Percentiles rank a stretch among this genome's conserved stretches.
Evolutionary conservation across 1,139 yeast genomes (phyloP).

Genomic region (Pneumocystis murina): DNA sequence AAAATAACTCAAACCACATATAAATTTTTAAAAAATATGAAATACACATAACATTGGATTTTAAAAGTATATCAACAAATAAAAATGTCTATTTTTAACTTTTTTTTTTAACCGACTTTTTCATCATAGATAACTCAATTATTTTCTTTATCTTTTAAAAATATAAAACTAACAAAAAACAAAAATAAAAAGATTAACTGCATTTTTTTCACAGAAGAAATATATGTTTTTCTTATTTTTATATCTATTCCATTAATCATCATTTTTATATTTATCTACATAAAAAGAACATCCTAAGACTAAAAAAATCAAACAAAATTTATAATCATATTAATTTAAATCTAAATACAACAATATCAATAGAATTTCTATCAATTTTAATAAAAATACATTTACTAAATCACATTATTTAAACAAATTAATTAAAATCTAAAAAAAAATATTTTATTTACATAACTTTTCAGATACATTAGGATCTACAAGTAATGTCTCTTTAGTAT

Average conservation of each 20-base stretch:
- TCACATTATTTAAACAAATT: not conserved
- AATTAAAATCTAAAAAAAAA: not conserved
- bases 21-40: too few relatives aligned
- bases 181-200: not conserved
- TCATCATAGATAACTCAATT: slow-evolving; percentile 5
- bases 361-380: slow-evolving; percentile 5
- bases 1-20: too few relatives aligned
- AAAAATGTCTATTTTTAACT: not conserved
- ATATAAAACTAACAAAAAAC: not conserved
- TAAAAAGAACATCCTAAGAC: slow-evolving; percentile 6
- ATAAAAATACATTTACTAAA: slow-evolving; percentile 3
- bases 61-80: not conserved
- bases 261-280: slow-evolving; percentile 1
- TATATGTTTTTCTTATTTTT: slow-evolving; percentile 3
- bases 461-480: not conserved
- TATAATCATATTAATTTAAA: not conserved
- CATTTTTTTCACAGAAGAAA: slow-evolving; percentile 6
- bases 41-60: not conserved
- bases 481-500: not conserved
- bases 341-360: not conserved
- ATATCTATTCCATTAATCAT: slow-evolving; percentile 8
- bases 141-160: slow-evolving; percentile 3
- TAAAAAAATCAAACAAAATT: not conserved
- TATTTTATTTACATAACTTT: not conserved
- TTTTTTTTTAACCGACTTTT: slow-evolving; percentile 2